Evolutionary conservation across 1,139 yeast genomes (phyloP).

Genomic region (Suhomyces maxii): DNA sequence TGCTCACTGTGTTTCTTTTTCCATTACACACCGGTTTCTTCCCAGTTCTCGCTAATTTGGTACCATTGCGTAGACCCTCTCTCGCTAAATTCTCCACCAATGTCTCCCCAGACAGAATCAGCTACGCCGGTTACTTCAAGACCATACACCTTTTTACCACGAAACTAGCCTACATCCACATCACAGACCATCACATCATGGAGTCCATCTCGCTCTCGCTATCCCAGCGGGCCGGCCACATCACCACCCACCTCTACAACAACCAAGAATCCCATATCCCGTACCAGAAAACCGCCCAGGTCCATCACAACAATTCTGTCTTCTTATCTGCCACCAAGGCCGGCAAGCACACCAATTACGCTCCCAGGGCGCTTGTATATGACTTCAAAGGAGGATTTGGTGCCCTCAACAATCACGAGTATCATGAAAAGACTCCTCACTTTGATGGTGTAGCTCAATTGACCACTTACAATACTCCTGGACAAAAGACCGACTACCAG

Average conservation of each 20-base stretch:
- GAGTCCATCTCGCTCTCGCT: slow-evolving; percentile 42
- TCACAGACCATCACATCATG: too few species aligned
- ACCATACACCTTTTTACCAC: too few species aligned
- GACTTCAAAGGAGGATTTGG: slow-evolving; percentile 73
- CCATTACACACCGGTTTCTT: too few species aligned
- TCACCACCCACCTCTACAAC: slow-evolving; percentile 77
- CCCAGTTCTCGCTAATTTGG: too few species aligned
- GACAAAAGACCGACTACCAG: slow-evolving; percentile 59
- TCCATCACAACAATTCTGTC: slow-evolving; percentile 32
- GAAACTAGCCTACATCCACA: too few species aligned
- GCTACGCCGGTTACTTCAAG: too few species aligned
- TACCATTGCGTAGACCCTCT: too few species aligned
- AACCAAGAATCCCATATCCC: slow-evolving; percentile 70
- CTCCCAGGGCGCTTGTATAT: slow-evolving; percentile 79
- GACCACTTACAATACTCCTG: slow-evolving; percentile 9
- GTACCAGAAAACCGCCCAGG: slow-evolving; percentile 32
- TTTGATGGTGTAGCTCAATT: slow-evolving; percentile 11
- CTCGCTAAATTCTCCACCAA: not conserved
- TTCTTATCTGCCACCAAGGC: slow-evolving; percentile 36
- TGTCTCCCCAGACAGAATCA: not conserved
- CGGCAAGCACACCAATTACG: slow-evolving; percentile 56
- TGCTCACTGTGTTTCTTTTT: too few species aligned
- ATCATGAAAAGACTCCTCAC: slow-evolving; percentile 28
- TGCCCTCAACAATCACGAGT: slow-evolving; percentile 54
- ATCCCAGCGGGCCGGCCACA: slow-evolving; percentile 72